A percentile compares a stretch with the other conserved stretches of the same genome.
Conservation (phyloP, 78 protist genomes). For the Planoprotostelium fungivorum region DNA sequence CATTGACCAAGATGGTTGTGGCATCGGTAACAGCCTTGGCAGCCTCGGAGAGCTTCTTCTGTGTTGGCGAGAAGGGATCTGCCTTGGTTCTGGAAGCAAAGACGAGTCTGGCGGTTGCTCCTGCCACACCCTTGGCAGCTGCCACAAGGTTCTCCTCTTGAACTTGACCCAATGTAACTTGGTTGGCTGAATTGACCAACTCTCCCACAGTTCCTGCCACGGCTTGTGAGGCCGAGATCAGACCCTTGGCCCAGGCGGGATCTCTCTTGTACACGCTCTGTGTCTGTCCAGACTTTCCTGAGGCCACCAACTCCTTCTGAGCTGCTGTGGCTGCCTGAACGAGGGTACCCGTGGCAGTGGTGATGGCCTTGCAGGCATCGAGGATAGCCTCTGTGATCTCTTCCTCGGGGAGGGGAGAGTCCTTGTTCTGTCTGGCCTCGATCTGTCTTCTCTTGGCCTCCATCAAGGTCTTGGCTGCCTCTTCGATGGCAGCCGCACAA, state of each 20-base stretch:
- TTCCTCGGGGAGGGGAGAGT: conserved; percentile 38
- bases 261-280: conserved; percentile 45
- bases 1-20: conserved; percentile 43
- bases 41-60: conserved; percentile 56
- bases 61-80: conserved; percentile 25
- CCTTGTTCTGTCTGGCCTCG: conserved; percentile 23
- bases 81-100: conserved; percentile 55
- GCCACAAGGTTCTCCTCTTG: conserved; percentile 45
- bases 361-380: conserved; percentile 63
- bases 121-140: conserved; percentile 63
- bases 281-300: conserved; percentile 22
- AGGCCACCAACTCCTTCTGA: conserved; percentile 48
- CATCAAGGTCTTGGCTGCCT: conserved; percentile 36
- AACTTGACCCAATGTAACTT: conserved; percentile 37
- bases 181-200: conserved; percentile 49
- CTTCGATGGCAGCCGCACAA: conserved; percentile 56
- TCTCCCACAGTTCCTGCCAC: conserved; percentile 66
- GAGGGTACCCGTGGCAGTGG: conserved; percentile 46
- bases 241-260: conserved; percentile 69
- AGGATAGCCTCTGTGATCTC: conserved; percentile 67
- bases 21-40: conserved; percentile 47
- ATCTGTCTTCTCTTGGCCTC: conserved; percentile 53
- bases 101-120: conserved; percentile 51
- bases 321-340: conserved; percentile 46
- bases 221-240: conserved; percentile 60